Conservation (phyloP, 768 basidiomycete species). For the Tulasnella sp. region DNA sequence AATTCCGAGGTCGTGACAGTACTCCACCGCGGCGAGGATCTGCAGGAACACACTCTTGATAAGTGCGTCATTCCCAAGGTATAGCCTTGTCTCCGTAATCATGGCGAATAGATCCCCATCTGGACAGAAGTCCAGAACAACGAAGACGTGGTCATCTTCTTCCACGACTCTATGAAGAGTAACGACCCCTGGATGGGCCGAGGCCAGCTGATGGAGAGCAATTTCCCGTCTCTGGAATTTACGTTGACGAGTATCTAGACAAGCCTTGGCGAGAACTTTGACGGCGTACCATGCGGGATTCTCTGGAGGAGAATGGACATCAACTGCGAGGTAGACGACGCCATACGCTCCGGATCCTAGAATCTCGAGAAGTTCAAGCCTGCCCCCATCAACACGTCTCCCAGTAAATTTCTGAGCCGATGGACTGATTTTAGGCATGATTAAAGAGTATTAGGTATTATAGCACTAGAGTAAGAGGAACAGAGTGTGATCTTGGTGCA, state of each 20-base stretch:
- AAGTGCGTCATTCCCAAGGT: constrained; percentile 69
- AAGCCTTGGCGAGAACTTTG: constrained; percentile 64
- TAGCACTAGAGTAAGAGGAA: too few relatives aligned
- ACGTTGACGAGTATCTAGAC: constrained; percentile 45
- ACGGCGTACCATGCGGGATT: constrained; percentile 57
- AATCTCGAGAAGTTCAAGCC: constrained; percentile 71
- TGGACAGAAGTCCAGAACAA: constrained; percentile 84
- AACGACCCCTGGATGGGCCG: constrained; percentile 42
- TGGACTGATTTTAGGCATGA: constrained; percentile 12
- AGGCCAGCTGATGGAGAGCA: constrained; percentile 32
- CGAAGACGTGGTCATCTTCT: constrained; percentile 49
- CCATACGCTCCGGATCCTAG: constrained; percentile 93
- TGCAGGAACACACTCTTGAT: constrained; percentile 89
- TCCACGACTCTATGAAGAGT: constrained; percentile 51
- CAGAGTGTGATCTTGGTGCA: too few relatives aligned
- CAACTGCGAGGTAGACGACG: constrained; percentile 81
- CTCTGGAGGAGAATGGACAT: constrained; percentile 34
- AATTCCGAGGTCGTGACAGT: constrained; percentile 82
- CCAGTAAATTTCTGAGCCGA: constrained; percentile 34
- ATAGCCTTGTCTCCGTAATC: constrained; percentile 51
- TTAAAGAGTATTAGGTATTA: not conserved
- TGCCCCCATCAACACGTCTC: constrained; percentile 67
- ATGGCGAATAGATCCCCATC: constrained; percentile 47
- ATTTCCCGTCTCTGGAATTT: constrained; percentile 62
- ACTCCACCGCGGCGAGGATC: constrained; percentile 83